Evolutionary conservation across 176 grass and related monocot species (phyloP), one percentile per base, ranked within the genome.

Genomic region (Zoysia pacifica): DNA sequence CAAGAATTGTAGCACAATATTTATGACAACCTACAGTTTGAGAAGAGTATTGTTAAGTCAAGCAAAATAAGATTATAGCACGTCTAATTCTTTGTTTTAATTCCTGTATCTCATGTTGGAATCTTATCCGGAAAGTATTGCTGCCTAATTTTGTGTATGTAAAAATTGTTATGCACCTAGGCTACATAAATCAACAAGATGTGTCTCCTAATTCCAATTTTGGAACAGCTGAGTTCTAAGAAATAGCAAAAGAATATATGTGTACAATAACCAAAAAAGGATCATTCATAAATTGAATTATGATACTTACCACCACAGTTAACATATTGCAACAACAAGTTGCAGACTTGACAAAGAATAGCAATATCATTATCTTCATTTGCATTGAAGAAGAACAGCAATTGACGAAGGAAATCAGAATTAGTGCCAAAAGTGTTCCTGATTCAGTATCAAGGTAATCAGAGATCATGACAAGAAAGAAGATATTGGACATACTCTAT

Each of bases 321-420:
- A 78, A 81, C 83, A 95, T 90, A 91, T 67, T 93, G 82, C 18
- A 95, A 82, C 79, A 99, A 82, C 67, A 93, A 82, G 53, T 83
- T 89, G 54, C 90, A 89, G 56, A 91, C 86, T 84, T 91, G 72
- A 63, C 82, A 82, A 86, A 99, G 92, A 78, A 95, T 56, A 70
- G 55, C 79, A 64, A 93, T 86, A 80, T 99, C 96, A 41, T 64
- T 81, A 69, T 79, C 86, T 69, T 95, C 86, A 62, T 84, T 89
- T 61, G 83, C 84, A 88, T 92, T 93, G 80, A 99, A 85, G 84
- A 99, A 99, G 85, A 99, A 99, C 69, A 99, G 70, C 66, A 99
- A 84, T 87, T 99, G 90, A 13, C 88, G 92, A 83, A 99, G 92
- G 91, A 95, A 99, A 19, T 90, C 77, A 72, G 92, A 95, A 67